phyloP scores from a whole-genome alignment of 2,329 filamentous ascomycete genomes.

The Exophiala sp. region DNA sequence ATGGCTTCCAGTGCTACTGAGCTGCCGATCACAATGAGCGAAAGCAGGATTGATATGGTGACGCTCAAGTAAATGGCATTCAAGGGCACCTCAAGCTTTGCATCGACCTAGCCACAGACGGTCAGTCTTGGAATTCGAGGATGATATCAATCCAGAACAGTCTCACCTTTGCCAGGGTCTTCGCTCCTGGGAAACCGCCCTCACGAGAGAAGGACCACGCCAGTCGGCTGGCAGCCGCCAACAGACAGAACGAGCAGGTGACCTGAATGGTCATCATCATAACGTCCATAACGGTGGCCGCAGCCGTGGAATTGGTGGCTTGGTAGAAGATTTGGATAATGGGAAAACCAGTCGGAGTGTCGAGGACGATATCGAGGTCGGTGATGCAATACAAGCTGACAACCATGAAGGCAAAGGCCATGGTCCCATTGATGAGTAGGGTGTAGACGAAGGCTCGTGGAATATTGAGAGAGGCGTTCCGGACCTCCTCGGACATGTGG shows the following conservation, averaged over 20 bases:
- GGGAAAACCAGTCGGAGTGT: constrained; percentile 44
- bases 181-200: constrained; percentile 31
- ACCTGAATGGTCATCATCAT: constrained; percentile 31
- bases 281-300: constrained; percentile 43
- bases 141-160: background rate
- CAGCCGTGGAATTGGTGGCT: constrained; percentile 42
- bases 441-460: constrained; percentile 37
- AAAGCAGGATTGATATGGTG: constrained; percentile 16
- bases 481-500: constrained; percentile 35
- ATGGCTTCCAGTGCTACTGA: constrained; percentile 26
- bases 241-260: constrained; percentile 15
- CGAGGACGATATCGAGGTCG: constrained; percentile 37
- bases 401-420: constrained; percentile 29
- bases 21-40: constrained; percentile 21
- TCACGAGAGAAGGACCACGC: constrained; percentile 45
- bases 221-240: constrained; percentile 34
- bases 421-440: constrained; percentile 40
- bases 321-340: constrained; percentile 51
- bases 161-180: constrained; percentile 20
- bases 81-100: background rate
- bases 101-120: background rate
- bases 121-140: background rate
- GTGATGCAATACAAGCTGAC: constrained; percentile 40
- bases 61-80: background rate
- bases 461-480: constrained; percentile 34